Conservation (phyloP, 148 eudicot genomes). For the Heliamphora exappendiculata region DNA sequence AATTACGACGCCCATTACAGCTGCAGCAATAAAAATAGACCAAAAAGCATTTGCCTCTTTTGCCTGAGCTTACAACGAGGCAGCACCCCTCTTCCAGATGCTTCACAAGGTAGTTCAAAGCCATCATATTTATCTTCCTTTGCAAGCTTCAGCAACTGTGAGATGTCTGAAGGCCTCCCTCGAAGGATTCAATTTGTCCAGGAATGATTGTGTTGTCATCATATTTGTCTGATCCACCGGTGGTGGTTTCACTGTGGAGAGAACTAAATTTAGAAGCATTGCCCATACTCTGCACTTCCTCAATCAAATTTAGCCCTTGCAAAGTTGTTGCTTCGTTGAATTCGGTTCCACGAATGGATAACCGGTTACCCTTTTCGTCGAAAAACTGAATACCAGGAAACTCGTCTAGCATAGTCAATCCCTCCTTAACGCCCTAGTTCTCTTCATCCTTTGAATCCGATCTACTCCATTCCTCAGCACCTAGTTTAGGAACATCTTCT, state of each 20-base stretch:
- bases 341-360: slow-evolving; percentile 32
- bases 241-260: slow-evolving; percentile 18
- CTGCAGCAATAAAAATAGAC: slow-evolving; percentile 78
- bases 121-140: slow-evolving; percentile 40
- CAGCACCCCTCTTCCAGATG: slow-evolving; percentile 76
- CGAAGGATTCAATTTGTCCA: slow-evolving; percentile 35
- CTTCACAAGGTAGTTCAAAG: slow-evolving; percentile 54
- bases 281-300: slow-evolving; percentile 36
- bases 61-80: slow-evolving; percentile 57
- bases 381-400: slow-evolving; percentile 30
- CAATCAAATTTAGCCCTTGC: slow-evolving; percentile 27
- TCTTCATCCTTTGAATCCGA: slow-evolving; percentile 41
- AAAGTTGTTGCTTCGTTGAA: slow-evolving; percentile 29
- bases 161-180: slow-evolving; percentile 20
- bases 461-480: slow-evolving; percentile 24
- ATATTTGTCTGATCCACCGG: slow-evolving; percentile 19
- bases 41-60: slow-evolving; percentile 77
- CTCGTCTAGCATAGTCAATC: slow-evolving; percentile 33
- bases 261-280: slow-evolving; percentile 26
- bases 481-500: slow-evolving; percentile 19
- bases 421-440: slow-evolving; percentile 28
- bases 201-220: slow-evolving; percentile 25
- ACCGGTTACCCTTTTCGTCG: slow-evolving; percentile 33
- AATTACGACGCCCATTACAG: slow-evolving; percentile 90
- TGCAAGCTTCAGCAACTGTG: slow-evolving; percentile 21